Percentiles rank a stretch among this genome's conserved stretches.
phyloP scores from a whole-genome alignment of 2,329 filamentous ascomycete species.

The Pseudogymnoascus sp. region DNA sequence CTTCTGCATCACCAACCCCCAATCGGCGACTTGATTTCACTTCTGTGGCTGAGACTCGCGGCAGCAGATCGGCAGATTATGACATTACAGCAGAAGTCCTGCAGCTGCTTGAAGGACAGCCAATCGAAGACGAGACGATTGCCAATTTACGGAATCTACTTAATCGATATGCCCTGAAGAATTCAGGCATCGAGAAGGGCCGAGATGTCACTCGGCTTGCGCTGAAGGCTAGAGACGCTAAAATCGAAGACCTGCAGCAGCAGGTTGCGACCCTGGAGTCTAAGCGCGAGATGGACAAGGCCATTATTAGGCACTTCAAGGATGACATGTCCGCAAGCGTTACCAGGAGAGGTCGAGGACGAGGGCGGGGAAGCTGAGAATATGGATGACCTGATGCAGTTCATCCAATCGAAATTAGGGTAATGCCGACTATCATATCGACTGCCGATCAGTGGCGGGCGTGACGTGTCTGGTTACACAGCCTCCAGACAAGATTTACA shows the following conservation, averaged over 20 bases:
- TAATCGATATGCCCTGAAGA: constrained; percentile 48
- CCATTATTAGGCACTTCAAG: constrained; percentile 34
- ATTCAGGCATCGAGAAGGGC: constrained; percentile 55
- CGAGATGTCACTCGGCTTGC: constrained; percentile 58
- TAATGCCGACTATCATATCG: not conserved
- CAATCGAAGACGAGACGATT: constrained; percentile 34
- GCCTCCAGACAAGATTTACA: not conserved
- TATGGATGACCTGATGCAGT: not conserved
- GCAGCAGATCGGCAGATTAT: constrained; percentile 19
- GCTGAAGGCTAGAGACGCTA: constrained; percentile 56
- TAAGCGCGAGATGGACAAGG: constrained; percentile 46
- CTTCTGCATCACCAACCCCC: constrained; percentile 23
- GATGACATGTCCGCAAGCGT: constrained; percentile 20
- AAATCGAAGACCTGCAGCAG: constrained; percentile 59
- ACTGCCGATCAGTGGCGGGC: not conserved
- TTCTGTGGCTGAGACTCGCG: not conserved
- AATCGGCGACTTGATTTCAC: constrained; percentile 14
- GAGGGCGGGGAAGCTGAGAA: constrained; percentile 3
- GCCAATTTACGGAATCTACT: constrained; percentile 39
- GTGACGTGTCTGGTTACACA: not conserved
- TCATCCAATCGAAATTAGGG: not conserved
- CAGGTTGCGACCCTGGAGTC: constrained; percentile 51
- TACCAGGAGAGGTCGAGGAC: not conserved
- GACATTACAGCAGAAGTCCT: constrained; percentile 43
- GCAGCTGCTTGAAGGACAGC: constrained; percentile 39